Evolutionary conservation across 805 yeast species (phyloP), one percentile per base, ranked within the genome.

Genomic region (Candida coquimbonensis): DNA sequence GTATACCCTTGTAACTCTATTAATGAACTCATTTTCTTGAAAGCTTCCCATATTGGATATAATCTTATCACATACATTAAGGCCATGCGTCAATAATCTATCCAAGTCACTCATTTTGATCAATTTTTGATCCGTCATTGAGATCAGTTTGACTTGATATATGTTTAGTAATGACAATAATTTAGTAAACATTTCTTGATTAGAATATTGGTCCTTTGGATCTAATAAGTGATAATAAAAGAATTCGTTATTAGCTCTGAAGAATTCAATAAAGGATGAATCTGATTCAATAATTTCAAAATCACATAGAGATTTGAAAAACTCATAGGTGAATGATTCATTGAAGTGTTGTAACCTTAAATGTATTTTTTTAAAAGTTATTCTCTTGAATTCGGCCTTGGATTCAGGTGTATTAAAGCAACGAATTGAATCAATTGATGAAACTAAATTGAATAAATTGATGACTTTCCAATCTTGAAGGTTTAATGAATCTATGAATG

Each of bases 211-310:
- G 9, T 38, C 24, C 34, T 47, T 47, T 29, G 49, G 47, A 43
- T 47, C 49, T 21, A 47, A 34, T n/a, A 43, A 19, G 35, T 47
- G 46, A 25, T 40, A 47, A n/a, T 43, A 47, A 19, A 47, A 38
- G 26, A 34, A 43, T 16, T 47, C 47, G 13, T 40, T 43, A 25
- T 27, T 38, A 13, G 27, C 7, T 9, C 40, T 29, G 24, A 38
- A 40, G 14, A 46, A 37, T n/a, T 34, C 29, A 13, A 36, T 25
- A 29, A 29, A 29, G 7, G 24, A 17, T 14, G 36, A 39, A 6
- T 31, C 39, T 13, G 16, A 9, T 24, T 46, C 32, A n/a, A n/a
- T 21, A 5, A 44, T 11, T 21, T 44, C 40, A 26, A 40, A 17
- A 27, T 44, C 33, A 27, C 38, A 11, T n/a, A 44, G 25, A 5